Base-by-base conservation (phyloP, 495 filamentous ascomycete species). In the Aspergillus diversus region DNA sequence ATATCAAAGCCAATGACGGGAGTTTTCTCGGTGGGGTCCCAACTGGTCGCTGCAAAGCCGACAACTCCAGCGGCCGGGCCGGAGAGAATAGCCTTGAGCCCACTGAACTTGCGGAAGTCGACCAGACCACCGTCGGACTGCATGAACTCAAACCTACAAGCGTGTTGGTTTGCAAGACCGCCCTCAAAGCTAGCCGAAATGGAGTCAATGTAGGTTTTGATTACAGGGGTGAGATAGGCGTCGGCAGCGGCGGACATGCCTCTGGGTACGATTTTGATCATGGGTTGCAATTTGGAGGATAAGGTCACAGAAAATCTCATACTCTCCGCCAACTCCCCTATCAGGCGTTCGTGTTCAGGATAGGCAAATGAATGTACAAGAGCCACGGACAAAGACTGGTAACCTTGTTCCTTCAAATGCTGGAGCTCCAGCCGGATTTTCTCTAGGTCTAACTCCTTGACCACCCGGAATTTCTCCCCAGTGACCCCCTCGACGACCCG, bases 1-100 rank as follows among this genome's bases (percentile, higher is more conserved):
- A 99, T 99, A 67, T 98, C 95, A 66, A 99, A 98, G 0, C 95
- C 95, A 69, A 98, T 97, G 9, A 98, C 90, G 0, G 94, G 94
- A 2, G 85, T 94, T 69, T 89, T 92, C 15, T 93, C 95, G 51
- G 89, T 81, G 2, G 90, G 82, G 70, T 97, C 95, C 75, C 93
- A 97, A 21, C 90, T 93, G 2, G 95, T 99, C 21, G 95, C 86
- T 33, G 95, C 94, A 73, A 97, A 99, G 8, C 95, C 95, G 4
- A 98, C 95, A 4, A 93, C 90, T 32, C 91, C 86, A 55, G 84
- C 86, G 37, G 86, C 86, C 17, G 86, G 85, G 0, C 86, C 86
- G 33, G 84, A 86, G 2, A 88, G 65, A 51, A 89, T 86, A 4
- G 83, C 85, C 63, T 82, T 81, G 42, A 87, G 65, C 7, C 86